Base-by-base conservation (phyloP, 2,329 filamentous ascomycete species). In the Fusarium secorum region DNA sequence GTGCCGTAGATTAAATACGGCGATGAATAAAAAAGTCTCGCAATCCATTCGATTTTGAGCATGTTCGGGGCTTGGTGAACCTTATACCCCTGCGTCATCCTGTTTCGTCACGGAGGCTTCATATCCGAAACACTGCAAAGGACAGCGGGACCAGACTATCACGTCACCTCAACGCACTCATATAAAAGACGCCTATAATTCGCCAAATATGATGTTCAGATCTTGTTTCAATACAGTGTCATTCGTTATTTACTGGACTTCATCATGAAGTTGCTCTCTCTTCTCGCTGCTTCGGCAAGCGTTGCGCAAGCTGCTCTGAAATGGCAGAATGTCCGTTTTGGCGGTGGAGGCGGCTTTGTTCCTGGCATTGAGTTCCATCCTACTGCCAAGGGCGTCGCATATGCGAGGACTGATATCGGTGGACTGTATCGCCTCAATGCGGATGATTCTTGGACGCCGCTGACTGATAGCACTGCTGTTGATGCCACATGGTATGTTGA, bases 311-410 rank as follows among this genome's bases (percentile, higher is more conserved):
- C 70, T 5, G 70, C 69, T 3, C 24, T 72, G 4, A 66, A 64
- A 2, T 73, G 70, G 70, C 45, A 73, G 15, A 73, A 73, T 52
- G 70, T 73, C 11, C 70, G 57, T 2, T 63, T 73, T 6, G 70
- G 70, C 4, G 70, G 70, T 1, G 70, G 70, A 7, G 70, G 70
- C 8, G 70, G 70, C 5, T 73, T 73, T 2, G 57, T 58, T 0
- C n/a, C 66, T 4, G 70, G 70, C 5, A 73, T 73, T 3, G 70
- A 71, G n/a, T 73, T 73, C 6, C 70, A 73, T 32, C 70, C 70
- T 5, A 73, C 61, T 15, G 22, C 70, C 1, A 73, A 65, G 24
- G 70, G 70, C 5, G 70, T 73, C 6, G 70, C 70, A 0, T 73
- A 73, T 10, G 70, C 67, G 4, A 30, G 70, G 4, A 73, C 70